Conservation (phyloP, 2,329 filamentous ascomycete genomes). For the Lomentospora prolificans region DNA sequence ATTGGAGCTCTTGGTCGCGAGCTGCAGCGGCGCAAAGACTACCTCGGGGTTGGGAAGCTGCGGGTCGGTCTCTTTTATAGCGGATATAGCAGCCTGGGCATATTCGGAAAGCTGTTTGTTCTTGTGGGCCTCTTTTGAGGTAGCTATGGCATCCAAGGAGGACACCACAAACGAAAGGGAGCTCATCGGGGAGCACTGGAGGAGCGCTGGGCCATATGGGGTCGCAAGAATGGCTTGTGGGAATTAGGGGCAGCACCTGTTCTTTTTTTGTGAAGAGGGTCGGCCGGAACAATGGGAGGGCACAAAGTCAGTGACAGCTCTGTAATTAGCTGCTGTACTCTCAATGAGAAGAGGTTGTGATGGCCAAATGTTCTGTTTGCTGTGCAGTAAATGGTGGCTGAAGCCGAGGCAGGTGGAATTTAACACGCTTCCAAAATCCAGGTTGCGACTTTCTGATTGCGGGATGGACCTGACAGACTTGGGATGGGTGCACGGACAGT, state of each 20-base stretch:
- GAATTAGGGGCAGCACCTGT: neutral
- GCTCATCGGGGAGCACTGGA: constrained; percentile 58
- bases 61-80: constrained; percentile 76
- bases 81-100: constrained; percentile 69
- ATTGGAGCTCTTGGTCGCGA: constrained; percentile 80
- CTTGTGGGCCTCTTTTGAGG: constrained; percentile 82
- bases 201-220: constrained; percentile 35
- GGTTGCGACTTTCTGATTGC: constrained; percentile 5
- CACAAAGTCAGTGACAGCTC: no score
- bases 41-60: constrained; percentile 81
- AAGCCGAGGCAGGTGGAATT: constrained; percentile 4
- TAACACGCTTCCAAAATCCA: constrained; percentile 9
- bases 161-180: constrained; percentile 94
- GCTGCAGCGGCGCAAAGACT: constrained; percentile 80
- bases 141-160: constrained; percentile 82
- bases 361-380: neutral
- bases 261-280: neutral
- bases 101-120: constrained; percentile 77
- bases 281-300: neutral
- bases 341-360: no score
- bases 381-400: neutral
- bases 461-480: neutral
- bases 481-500: neutral
- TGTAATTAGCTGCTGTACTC: no score
- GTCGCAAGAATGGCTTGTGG: neutral